A percentile compares a stretch with the other conserved stretches of the same genome.
Evolutionary conservation across 257 asterid genomes (phyloP).

Genomic region (Lavandula angustifolia): DNA sequence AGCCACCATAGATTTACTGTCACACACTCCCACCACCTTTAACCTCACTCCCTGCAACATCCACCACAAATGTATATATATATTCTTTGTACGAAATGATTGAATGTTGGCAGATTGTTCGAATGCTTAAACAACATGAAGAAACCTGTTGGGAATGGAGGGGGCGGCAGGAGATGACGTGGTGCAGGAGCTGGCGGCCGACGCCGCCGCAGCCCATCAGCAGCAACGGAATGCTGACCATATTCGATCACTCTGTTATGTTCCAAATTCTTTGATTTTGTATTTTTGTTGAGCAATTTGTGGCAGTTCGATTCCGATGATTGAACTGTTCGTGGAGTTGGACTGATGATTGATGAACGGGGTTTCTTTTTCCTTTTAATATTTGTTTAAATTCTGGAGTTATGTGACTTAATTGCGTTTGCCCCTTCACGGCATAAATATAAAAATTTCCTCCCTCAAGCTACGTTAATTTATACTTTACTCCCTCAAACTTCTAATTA

Average conservation of each 20-base stretch:
- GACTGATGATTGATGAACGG: constrained; percentile 5
- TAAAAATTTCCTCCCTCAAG: too few species aligned
- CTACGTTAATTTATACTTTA: too few species aligned
- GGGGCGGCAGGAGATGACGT: constrained; percentile 71
- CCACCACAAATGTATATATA: neutral
- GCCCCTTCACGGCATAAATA: too few species aligned
- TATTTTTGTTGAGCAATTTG: neutral
- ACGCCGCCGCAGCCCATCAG: constrained; percentile 95
- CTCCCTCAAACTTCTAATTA: too few species aligned
- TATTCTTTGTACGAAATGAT: too few species aligned
- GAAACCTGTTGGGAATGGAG: constrained; percentile 74
- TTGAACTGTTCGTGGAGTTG: constrained; percentile 5
- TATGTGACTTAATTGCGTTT: too few species aligned
- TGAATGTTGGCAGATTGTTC: neutral
- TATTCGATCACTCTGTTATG: constrained; percentile 15
- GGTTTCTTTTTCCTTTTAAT: neutral
- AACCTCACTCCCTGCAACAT: constrained; percentile 64
- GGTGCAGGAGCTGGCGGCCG: constrained; percentile 87
- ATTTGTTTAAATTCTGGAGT: neutral
- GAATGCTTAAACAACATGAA: neutral
- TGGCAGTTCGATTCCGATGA: constrained; percentile 13
- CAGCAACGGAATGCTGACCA: constrained; percentile 60
- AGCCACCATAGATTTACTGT: constrained; percentile 66
- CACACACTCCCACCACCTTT: constrained; percentile 85
- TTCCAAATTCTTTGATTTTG: constrained; percentile 8